Evolutionary conservation across 2,329 filamentous ascomycete species (phyloP).

Genomic region (Trichophyton benhamiae): DNA sequence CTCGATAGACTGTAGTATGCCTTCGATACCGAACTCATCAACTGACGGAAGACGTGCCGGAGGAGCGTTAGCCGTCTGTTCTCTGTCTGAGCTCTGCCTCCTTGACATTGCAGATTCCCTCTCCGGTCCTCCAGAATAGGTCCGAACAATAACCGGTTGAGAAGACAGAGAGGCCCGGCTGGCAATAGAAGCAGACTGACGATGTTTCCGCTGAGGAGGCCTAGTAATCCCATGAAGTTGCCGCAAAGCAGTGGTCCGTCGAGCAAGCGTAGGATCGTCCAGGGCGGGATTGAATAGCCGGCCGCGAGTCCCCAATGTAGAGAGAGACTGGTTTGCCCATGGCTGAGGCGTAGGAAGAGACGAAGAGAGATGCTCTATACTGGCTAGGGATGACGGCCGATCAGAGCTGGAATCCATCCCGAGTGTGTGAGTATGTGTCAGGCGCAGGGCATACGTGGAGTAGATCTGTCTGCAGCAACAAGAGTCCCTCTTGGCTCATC

Average conservation of each 20-base stretch:
- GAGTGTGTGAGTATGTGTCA: conserved; percentile 3
- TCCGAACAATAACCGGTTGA: conserved; percentile 34
- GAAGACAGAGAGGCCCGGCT: conserved; percentile 22
- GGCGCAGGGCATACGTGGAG: conserved; percentile 6
- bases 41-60: conserved; percentile 33
- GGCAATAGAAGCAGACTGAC: conserved; percentile 16
- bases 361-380: conserved; percentile 20
- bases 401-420: conserved; percentile 26
- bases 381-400: conserved; percentile 17
- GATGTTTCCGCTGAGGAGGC: conserved; percentile 19
- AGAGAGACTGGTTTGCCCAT: conserved; percentile 22
- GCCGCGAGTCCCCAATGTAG: conserved; percentile 18
- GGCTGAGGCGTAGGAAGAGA: conserved; percentile 20
- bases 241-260: conserved; percentile 23
- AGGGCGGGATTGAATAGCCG: conserved; percentile 19
- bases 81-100: conserved; percentile 17
- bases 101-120: conserved; percentile 24
- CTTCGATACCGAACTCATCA: conserved; percentile 44
- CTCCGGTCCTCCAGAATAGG: conserved; percentile 30
- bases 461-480: conserved; percentile 8
- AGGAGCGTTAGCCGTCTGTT: conserved; percentile 13
- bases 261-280: conserved; percentile 22
- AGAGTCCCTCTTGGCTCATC: neutral
- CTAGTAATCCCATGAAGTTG: conserved; percentile 23
- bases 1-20: conserved; percentile 45